Conservation (phyloP, 2,329 filamentous ascomycete genomes). For the Bipolaris oryzae region DNA sequence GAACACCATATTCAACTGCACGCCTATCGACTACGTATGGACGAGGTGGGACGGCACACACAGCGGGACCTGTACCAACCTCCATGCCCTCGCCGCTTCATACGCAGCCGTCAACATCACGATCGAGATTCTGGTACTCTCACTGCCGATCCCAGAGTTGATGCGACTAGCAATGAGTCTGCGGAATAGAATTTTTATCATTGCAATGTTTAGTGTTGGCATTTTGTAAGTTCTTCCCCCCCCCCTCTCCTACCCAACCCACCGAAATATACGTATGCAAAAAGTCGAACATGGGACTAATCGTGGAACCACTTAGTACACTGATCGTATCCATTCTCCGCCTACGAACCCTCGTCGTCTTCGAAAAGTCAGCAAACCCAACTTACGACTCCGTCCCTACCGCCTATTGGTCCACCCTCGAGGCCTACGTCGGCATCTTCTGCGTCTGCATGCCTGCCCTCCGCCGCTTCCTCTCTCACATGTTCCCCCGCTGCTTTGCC, state of each 20-base stretch:
- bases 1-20: conserved; percentile 30
- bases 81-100: conserved; percentile 16
- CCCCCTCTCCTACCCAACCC: neutral
- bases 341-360: conserved; percentile 49
- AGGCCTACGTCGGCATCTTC: conserved; percentile 24
- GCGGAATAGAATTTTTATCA: conserved; percentile 39
- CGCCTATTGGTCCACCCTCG: conserved; percentile 24
- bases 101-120: conserved; percentile 25
- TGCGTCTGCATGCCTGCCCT: conserved; percentile 27
- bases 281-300: too few relatives aligned
- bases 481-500: conserved; percentile 42
- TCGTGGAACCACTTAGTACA: neutral
- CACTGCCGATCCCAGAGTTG: conserved; percentile 26
- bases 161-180: conserved; percentile 24
- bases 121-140: conserved; percentile 22
- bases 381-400: conserved; percentile 39
- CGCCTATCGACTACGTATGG: conserved; percentile 27
- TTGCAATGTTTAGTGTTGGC: conserved; percentile 41
- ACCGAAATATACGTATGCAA: too few relatives aligned
- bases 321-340: conserved; percentile 52
- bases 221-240: conserved; percentile 40
- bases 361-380: conserved; percentile 49
- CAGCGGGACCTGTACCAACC: conserved; percentile 35
- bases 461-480: conserved; percentile 19
- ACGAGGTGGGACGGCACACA: conserved; percentile 24